phyloP scores from a whole-genome alignment of 2,329 filamentous ascomycete species.

The Biscogniauxia mediterranea region DNA sequence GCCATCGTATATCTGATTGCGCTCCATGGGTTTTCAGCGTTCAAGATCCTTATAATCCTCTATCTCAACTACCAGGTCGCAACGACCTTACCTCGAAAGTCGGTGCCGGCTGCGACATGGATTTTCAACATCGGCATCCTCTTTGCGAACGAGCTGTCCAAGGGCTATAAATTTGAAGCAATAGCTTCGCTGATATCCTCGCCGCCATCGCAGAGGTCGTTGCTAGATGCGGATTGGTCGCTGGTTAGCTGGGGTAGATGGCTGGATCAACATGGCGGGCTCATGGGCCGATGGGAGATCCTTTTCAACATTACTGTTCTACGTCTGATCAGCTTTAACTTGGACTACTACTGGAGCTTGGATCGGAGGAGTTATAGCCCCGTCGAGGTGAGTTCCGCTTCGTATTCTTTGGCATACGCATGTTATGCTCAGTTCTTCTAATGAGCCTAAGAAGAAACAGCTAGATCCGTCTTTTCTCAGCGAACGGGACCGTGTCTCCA shows the following conservation, averaged over 20 bases:
- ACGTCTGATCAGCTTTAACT: constrained; percentile 90
- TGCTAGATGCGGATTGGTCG: constrained; percentile 40
- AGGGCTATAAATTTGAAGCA: constrained; percentile 70
- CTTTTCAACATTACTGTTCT: constrained; percentile 95
- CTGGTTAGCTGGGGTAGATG: constrained; percentile 63
- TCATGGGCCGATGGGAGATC: constrained; percentile 94
- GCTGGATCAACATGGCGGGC: constrained; percentile 76
- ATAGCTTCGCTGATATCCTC: constrained; percentile 54
- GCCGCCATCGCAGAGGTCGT: constrained; percentile 32
- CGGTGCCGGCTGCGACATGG: constrained; percentile 79
- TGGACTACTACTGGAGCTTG: constrained; percentile 94
- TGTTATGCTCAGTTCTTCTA: constrained; percentile 41
- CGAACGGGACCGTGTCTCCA: constrained; percentile 80
- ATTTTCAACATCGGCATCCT: constrained; percentile 80
- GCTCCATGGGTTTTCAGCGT: constrained; percentile 79
- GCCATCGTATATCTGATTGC: constrained; percentile 74
- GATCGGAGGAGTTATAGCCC: constrained; percentile 62
- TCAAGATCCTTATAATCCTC: constrained; percentile 80
- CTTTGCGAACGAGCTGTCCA: constrained; percentile 83
- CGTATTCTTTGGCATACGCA: neutral
- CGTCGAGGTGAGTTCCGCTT: constrained; percentile 68
- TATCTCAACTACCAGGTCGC: constrained; percentile 79
- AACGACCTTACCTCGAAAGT: constrained; percentile 65
- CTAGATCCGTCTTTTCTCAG: constrained; percentile 83
- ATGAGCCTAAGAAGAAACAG: constrained; percentile 91